A percentile compares a stretch with the other conserved stretches of the same genome.
Conservation (phyloP, 805 yeast species). For the Ogataea henricii region DNA sequence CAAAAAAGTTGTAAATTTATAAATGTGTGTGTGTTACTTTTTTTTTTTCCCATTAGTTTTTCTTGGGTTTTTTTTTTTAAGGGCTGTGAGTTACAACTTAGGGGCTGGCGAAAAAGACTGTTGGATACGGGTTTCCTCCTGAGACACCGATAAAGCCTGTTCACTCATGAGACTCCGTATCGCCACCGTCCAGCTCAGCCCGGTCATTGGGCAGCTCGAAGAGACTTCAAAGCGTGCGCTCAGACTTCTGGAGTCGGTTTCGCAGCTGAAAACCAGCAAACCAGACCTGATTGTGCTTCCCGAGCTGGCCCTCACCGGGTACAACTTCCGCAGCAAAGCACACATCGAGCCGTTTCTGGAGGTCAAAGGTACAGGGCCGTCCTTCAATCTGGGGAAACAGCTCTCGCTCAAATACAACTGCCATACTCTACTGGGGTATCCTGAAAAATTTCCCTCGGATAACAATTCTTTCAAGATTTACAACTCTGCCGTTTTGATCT, state of each 20-base stretch:
- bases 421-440: slow-evolving; percentile 79
- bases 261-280: slow-evolving; percentile 18
- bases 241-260: slow-evolving; percentile 38
- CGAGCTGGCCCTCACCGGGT: slow-evolving; percentile 84
- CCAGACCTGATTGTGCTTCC: slow-evolving; percentile 79
- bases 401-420: slow-evolving; percentile 55
- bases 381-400: slow-evolving; percentile 57
- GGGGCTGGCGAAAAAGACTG: too few relatives aligned
- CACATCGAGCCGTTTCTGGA: slow-evolving; percentile 65
- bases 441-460: slow-evolving; percentile 50
- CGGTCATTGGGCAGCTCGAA: slow-evolving; percentile 59
- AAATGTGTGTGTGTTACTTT: neutral
- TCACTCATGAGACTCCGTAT: slow-evolving; percentile 58
- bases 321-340: slow-evolving; percentile 54
- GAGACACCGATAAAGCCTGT: too few relatives aligned
- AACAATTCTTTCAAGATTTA: slow-evolving; percentile 39
- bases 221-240: slow-evolving; percentile 53
- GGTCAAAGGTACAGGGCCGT: slow-evolving; percentile 36
- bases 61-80: neutral
- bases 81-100: too few relatives aligned
- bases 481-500: slow-evolving; percentile 71
- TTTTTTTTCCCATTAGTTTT: neutral
- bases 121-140: too few relatives aligned
- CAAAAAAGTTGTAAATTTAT: neutral
- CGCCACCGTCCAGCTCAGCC: slow-evolving; percentile 70